These are phyloP conservation scores for Ophiognomonia clavigignenti-juglandacearum DNA, from an alignment of 2,329 filamentous ascomycete species.

Conservation along the genomic window DNA sequence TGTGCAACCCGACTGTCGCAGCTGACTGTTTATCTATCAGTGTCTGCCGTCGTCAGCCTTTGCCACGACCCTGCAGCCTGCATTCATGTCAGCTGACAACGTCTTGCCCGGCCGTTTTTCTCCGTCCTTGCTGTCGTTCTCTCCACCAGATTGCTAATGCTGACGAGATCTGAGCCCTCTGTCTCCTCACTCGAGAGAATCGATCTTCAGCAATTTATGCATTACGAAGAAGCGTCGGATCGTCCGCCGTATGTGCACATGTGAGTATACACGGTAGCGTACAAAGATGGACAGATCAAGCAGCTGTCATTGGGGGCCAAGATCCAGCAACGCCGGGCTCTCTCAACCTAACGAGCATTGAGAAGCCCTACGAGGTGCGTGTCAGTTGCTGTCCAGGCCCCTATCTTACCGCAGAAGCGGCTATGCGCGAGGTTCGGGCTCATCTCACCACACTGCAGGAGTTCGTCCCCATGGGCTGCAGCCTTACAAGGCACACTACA, in stretches of 20 bases:
- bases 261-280: no score
- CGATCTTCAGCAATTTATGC: no score
- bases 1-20: conserved; percentile 5
- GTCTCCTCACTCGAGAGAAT: no score
- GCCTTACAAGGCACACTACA: conserved; percentile 6
- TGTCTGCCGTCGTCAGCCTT: neutral
- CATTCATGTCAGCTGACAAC: conserved; percentile 1
- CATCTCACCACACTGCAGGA: conserved; percentile 9
- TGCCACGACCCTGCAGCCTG: neutral
- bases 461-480: conserved; percentile 3
- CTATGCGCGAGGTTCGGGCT: neutral
- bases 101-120: neutral
- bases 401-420: conserved; percentile 12
- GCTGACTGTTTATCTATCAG: neutral
- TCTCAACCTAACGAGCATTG: no score
- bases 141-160: neutral
- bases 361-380: no score
- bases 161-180: neutral
- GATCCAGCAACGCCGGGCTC: no score
- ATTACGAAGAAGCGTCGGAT: no score
- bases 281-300: no score
- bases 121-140: neutral
- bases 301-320: no score
- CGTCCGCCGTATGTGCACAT: no score
- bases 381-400: conserved; percentile 1